Percentiles rank a stretch among this genome's conserved stretches.
Evolutionary conservation across 345 rosid species (phyloP).

Genomic region (Gossypium raimondii): DNA sequence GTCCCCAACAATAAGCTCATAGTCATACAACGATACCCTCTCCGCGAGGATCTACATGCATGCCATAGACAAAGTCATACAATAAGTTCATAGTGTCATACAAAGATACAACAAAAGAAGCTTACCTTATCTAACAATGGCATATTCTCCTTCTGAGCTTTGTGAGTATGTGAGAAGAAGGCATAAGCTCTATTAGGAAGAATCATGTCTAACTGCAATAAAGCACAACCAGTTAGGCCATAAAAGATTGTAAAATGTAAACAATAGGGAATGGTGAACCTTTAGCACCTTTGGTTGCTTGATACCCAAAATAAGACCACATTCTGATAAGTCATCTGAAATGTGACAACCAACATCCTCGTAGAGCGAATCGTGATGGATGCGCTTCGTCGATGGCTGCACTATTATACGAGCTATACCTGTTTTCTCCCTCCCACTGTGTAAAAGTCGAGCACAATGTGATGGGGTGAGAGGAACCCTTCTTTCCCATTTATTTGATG

Average conservation of each 20-base stretch:
- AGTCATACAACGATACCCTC: conserved; percentile 72
- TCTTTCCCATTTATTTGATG: conserved; percentile 89
- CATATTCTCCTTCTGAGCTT: conserved; percentile 85
- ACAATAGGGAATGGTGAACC: neutral
- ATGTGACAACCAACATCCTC: conserved; percentile 81
- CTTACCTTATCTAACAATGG: conserved; percentile 74
- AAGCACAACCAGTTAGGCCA: neutral
- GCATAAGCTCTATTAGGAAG: conserved; percentile 83
- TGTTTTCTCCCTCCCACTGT: conserved; percentile 57
- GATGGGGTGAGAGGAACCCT: conserved; percentile 85
- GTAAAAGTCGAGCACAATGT: conserved; percentile 80
- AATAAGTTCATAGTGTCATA: neutral
- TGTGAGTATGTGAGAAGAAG: conserved; percentile 89
- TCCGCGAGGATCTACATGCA: conserved; percentile 56
- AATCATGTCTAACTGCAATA: conserved; percentile 62
- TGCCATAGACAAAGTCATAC: conserved; percentile 7
- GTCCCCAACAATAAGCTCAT: conserved; percentile 77
- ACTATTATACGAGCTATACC: conserved; percentile 75
- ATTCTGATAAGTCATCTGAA: conserved; percentile 79
- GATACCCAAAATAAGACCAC: conserved; percentile 81
- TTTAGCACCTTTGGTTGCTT: conserved; percentile 68
- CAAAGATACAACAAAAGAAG: neutral
- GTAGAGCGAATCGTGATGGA: conserved; percentile 75
- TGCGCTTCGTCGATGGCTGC: conserved; percentile 90
- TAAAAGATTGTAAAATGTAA: neutral